These are phyloP conservation scores for Ceratocystis ficicola DNA, from an alignment of 2,329 filamentous ascomycete species.

Conservation along the genomic window DNA sequence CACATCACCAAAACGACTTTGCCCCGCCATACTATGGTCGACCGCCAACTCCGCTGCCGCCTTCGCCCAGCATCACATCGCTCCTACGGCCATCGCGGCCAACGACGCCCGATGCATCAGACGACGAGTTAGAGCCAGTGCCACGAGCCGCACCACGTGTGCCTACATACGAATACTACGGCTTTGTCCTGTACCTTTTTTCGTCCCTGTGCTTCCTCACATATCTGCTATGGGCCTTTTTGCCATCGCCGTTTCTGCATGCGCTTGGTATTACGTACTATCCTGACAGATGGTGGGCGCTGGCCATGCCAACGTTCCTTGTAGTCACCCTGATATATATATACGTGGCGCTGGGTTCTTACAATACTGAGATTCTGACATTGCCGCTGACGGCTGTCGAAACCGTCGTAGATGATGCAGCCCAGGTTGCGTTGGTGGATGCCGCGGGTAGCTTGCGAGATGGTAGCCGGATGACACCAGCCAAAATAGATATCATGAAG, in stretches of 20 bases:
- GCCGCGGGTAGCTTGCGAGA: conserved; percentile 44
- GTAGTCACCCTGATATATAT: conserved; percentile 85
- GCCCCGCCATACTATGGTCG: conserved; percentile 91
- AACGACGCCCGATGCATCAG: conserved; percentile 82
- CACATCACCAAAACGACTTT: conserved; percentile 44
- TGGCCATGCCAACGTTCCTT: conserved; percentile 81
- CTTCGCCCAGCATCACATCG: conserved; percentile 83
- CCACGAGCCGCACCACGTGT: conserved; percentile 82
- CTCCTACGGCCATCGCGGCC: conserved; percentile 83
- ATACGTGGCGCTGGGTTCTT: conserved; percentile 80
- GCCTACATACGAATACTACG: conserved; percentile 99
- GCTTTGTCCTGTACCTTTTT: conserved; percentile 91
- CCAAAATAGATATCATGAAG: conserved; percentile 27
- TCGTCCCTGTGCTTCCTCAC: conserved; percentile 67
- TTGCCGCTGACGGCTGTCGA: conserved; percentile 67
- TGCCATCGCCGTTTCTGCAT: conserved; percentile 83
- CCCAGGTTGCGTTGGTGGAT: conserved; percentile 73
- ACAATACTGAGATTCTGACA: conserved; percentile 83
- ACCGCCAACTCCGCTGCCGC: conserved; percentile 86
- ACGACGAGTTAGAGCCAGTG: conserved; percentile 67
- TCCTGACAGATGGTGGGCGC: conserved; percentile 92
- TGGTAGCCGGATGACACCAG: conserved; percentile 30
- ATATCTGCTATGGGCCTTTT: conserved; percentile 71
- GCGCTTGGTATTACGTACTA: conserved; percentile 94
- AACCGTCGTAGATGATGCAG: conserved; percentile 83